Evolutionary conservation across 352 stramenopile species (phyloP), one percentile per base, ranked within the genome.

Genomic region (Globisporangium viniferum): DNA sequence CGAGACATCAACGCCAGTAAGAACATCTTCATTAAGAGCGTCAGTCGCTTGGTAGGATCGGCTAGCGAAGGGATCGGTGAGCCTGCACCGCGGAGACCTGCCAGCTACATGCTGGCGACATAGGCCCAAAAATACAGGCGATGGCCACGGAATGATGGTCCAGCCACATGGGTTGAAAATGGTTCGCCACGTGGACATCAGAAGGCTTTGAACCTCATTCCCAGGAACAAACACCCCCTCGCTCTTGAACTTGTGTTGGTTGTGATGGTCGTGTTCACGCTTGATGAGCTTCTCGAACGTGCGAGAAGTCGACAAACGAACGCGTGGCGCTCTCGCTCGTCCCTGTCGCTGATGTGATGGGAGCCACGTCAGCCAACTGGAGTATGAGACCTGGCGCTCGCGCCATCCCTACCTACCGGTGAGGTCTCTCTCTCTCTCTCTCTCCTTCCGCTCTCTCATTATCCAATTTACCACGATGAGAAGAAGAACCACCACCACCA

Each of bases 211-310:
- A 55, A 55, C n/a, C n/a, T n/a, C n/a, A n/a, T n/a, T n/a, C n/a
- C n/a, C n/a, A n/a, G n/a, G n/a, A n/a, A n/a, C n/a, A n/a, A n/a
- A n/a, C n/a, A n/a, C n/a, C n/a, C n/a, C n/a, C n/a, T n/a, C n/a
- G n/a, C n/a, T n/a, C n/a, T n/a, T n/a, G n/a, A n/a, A n/a, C n/a
- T n/a, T n/a, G n/a, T n/a, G n/a, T n/a, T n/a, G n/a, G n/a, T n/a
- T n/a, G n/a, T n/a, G n/a, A n/a, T 5, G 49, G 8, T 18, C 49
- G 33, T 18, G 12, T 8, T 14, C 10, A 22, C 20, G 7, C 22
- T 56, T 56, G 49, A 22, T 56, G 49, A 22, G 51, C 51, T 58
- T 58, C 51, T 58, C 51, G 51, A 58, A 58, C 51, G 22, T 7
- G 51, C 51, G 10, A n/a, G 51, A 29, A 29, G 24, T 3, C 12